Evolutionary conservation across 1,284 basidiomycete species (phyloP).

Genomic region (Trametes polyzona): DNA sequence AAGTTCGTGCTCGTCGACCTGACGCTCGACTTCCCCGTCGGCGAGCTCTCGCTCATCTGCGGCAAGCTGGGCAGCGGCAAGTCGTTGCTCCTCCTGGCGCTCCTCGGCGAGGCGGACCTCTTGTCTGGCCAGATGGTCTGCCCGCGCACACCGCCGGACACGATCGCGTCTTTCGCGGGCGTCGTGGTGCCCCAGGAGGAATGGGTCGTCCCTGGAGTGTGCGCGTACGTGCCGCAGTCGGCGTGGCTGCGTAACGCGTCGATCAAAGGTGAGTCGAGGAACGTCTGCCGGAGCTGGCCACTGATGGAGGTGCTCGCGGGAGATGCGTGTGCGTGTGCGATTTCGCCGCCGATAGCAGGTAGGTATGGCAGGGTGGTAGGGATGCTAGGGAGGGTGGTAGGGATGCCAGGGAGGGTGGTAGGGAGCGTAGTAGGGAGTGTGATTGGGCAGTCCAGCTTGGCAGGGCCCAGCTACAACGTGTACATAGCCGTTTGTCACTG

Average conservation of each 20-base stretch:
- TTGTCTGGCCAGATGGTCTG: conserved; percentile 80
- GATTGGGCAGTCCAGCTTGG: too few species aligned
- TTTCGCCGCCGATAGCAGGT: too few species aligned
- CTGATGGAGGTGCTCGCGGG: too few species aligned
- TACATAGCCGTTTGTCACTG: too few species aligned
- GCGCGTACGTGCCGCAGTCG: conserved; percentile 92
- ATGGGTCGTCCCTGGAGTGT: conserved; percentile 79
- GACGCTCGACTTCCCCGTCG: conserved; percentile 76
- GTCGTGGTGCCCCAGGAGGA: conserved; percentile 51
- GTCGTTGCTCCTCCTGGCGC: conserved; percentile 78
- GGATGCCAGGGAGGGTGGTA: too few species aligned
- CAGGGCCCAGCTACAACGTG: too few species aligned
- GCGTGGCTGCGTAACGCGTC: conserved; percentile 92
- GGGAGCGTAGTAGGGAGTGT: too few species aligned
- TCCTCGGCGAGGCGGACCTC: conserved; percentile 91
- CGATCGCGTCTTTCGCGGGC: conserved; percentile 62
- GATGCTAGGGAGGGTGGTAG: too few species aligned
- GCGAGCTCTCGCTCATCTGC: conserved; percentile 81
- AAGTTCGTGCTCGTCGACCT: conserved; percentile 87
- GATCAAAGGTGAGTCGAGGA: conserved; percentile 67
- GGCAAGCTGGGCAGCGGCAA: conserved; percentile 86
- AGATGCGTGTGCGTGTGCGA: too few species aligned
- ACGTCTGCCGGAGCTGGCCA: neutral
- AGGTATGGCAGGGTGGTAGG: too few species aligned
- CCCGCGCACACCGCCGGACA: conserved; percentile 83